Evolutionary conservation across 495 filamentous ascomycete genomes (phyloP).

Genomic region (Aspergillus sclerotioniger): DNA sequence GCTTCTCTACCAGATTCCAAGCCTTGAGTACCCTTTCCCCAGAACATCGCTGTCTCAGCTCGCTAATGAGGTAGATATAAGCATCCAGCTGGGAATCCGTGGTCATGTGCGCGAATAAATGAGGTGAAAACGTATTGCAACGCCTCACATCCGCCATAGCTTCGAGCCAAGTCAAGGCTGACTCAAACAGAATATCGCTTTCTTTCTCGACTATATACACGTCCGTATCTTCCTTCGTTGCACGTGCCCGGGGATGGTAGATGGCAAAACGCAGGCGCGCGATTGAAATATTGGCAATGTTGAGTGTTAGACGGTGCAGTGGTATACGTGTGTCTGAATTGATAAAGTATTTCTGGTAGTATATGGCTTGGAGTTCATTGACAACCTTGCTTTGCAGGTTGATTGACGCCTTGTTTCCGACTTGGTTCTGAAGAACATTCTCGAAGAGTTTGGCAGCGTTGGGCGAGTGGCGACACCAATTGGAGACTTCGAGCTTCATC

Average conservation of each 20-base stretch:
- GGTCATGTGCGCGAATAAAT: neutral
- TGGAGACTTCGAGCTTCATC: constrained; percentile 34
- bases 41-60: constrained; percentile 48
- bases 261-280: neutral
- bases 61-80: constrained; percentile 52
- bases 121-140: neutral
- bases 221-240: neutral
- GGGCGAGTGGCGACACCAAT: constrained; percentile 12
- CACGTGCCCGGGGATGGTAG: neutral
- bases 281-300: neutral
- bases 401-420: neutral
- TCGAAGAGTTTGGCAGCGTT: constrained; percentile 31
- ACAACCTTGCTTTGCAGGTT: neutral
- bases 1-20: constrained; percentile 50
- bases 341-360: neutral
- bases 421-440: constrained; percentile 30
- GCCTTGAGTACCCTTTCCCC: constrained; percentile 9
- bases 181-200: constrained; percentile 1
- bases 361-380: neutral
- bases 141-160: neutral
- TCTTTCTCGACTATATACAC: neutral
- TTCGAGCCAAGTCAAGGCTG: neutral
- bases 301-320: neutral
- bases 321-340: neutral
- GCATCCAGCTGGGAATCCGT: constrained; percentile 37